phyloP scores from a whole-genome alignment of 139 green algal species.

The Chlorella sp. region DNA sequence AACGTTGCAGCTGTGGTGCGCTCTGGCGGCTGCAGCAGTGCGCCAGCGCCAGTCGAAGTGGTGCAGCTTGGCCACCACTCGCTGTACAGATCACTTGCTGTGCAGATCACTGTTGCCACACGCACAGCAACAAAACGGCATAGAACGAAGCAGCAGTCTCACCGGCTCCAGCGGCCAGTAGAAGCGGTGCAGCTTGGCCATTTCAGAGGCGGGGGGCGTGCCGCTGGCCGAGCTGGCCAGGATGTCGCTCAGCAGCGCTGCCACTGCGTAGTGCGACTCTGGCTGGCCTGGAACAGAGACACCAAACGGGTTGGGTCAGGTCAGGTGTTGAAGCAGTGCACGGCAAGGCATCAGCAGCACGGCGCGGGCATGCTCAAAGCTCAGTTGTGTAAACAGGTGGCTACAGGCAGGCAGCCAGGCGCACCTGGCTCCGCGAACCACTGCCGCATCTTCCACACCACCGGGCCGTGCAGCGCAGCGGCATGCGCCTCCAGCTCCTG shows the following conservation, averaged over 20 bases:
- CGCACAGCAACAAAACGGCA: neutral
- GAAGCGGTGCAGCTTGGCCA: conserved; percentile 41
- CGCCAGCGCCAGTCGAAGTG: too few relatives aligned
- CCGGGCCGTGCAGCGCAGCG: conserved; percentile 27
- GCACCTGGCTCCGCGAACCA: conserved; percentile 39
- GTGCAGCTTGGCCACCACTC: too few relatives aligned
- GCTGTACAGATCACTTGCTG: neutral
- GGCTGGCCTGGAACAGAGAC: conserved; percentile 1
- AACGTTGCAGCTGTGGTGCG: too few relatives aligned
- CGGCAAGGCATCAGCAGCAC: neutral
- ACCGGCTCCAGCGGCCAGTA: conserved; percentile 35
- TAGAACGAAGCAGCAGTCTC: neutral
- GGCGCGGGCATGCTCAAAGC: too few relatives aligned
- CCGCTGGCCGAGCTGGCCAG: conserved; percentile 24
- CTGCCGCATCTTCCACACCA: conserved; percentile 52
- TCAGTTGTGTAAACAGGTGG: too few relatives aligned
- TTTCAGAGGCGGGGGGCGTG: conserved; percentile 19
- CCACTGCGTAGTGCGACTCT: conserved; percentile 2
- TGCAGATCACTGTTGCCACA: neutral
- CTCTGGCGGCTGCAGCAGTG: too few relatives aligned
- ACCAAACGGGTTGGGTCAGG: too few relatives aligned
- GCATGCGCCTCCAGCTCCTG: conserved; percentile 63
- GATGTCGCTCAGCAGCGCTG: conserved; percentile 21
- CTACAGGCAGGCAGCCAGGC: neutral
- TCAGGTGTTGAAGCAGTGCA: neutral